Conservation (phyloP, 768 basidiomycete genomes). For the Leccinum broughii region DNA sequence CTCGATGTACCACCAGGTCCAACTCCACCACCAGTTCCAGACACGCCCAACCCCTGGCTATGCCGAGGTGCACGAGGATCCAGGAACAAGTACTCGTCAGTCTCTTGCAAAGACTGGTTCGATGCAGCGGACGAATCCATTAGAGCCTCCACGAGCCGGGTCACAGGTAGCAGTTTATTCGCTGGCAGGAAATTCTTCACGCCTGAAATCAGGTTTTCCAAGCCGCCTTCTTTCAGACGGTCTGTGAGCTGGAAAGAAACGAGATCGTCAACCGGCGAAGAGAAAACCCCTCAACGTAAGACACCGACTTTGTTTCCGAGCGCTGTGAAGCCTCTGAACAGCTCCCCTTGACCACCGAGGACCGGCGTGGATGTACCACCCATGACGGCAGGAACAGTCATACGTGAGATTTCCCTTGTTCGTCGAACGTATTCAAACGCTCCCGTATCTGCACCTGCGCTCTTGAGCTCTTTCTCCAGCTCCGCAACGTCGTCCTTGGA, state of each 20-base stretch:
- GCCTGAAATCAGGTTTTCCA: constrained; percentile 95
- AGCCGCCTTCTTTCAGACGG: constrained; percentile 90
- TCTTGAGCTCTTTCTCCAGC: constrained; percentile 83
- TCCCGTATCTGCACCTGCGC: constrained; percentile 73
- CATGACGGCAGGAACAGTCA: constrained; percentile 72
- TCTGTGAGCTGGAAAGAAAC: constrained; percentile 73
- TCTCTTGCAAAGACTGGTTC: constrained; percentile 92
- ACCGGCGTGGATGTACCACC: constrained; percentile 67
- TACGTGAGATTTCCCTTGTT: constrained; percentile 87
- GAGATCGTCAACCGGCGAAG: neutral
- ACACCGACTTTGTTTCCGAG: constrained; percentile 79
- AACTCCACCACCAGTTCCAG: constrained; percentile 47
- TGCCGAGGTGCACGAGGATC: constrained; percentile 84
- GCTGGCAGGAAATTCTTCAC: constrained; percentile 98
- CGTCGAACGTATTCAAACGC: constrained; percentile 93
- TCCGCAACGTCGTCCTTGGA: constrained; percentile 88
- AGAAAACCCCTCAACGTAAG: neutral
- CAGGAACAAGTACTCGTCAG: constrained; percentile 93
- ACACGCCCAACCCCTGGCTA: constrained; percentile 44
- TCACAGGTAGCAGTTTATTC: constrained; percentile 90
- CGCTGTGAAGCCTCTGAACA: constrained; percentile 92
- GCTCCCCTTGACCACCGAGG: constrained; percentile 74
- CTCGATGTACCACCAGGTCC: constrained; percentile 36
- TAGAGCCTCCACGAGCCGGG: constrained; percentile 90
- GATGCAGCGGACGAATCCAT: constrained; percentile 97